Evolutionary conservation across 768 basidiomycete species (phyloP), one percentile per base, ranked within the genome.

Genomic region (Pulveroboletus ravenelii): DNA sequence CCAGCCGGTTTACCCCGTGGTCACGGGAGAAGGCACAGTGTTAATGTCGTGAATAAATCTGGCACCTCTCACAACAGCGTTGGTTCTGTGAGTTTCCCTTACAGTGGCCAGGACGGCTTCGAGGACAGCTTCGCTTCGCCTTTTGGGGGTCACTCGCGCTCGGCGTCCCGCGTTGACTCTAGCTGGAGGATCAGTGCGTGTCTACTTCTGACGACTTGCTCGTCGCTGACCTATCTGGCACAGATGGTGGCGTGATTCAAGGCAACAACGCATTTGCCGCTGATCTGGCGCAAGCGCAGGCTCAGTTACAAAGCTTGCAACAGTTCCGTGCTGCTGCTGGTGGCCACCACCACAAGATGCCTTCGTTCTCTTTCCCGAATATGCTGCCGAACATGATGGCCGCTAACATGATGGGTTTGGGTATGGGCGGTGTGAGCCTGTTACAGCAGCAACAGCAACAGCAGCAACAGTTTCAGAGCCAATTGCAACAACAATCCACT

Each of bases 371-470:
- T 65, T 93, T 97, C 75, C 94, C 94, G 6, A 96, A 96, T 66
- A 96, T 96, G 92, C 75, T 96, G 13, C 94, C 93, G 6, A 94
- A 94, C 63, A 87, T 95, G 82, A 89, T 93, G 87, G 93, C 92
- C 3, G 93, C 92, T 15, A 96, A 90, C 60, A 93, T 90, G 85
- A 91, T 93, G 90, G 90, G 92, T 17, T 72, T 93, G 34, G 85
- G 85, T 42, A 77, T 91, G 47, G 86, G 88, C 30, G 81, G 89
- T 41, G 83, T 86, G 65, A 93, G 85, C 67, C 71, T 94, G 20
- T 78, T 93, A 53, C 93, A 95, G 64, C 93, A 95, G 62, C 89
- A 94, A 57, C 93, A 94, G 47, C 88, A 89, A 60, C 66, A 67
- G 1, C 67, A 69, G 6, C 65, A 67, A 34, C 93, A 90, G 58